A percentile compares a stretch with the other conserved stretches of the same genome.
Conservation (phyloP, 108 stramenopile species). For the Discostella stelligeroides region DNA sequence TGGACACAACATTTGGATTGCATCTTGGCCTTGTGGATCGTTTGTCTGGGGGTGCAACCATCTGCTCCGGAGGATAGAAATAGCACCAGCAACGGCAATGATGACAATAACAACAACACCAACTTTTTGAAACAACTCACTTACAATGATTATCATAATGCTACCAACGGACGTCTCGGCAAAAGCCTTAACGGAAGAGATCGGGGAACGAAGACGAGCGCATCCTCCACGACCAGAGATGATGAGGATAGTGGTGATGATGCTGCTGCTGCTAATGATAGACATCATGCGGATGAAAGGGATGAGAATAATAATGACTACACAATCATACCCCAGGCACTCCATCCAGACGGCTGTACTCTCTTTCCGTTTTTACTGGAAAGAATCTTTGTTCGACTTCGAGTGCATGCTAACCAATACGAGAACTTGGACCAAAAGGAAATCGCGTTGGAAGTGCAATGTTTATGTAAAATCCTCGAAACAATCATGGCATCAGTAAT, state of each 20-base stretch:
- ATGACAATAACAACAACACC: neutral
- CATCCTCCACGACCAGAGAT: neutral
- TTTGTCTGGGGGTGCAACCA: neutral
- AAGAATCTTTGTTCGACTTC: constrained; percentile 8
- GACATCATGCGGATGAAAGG: neutral
- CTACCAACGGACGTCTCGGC: neutral
- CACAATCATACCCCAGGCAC: constrained; percentile 3
- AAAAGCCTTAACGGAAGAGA: neutral
- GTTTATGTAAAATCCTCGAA: neutral
- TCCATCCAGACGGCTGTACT: neutral
- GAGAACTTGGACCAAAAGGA: neutral
- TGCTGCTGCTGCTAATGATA: too few relatives aligned
- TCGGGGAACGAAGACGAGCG: neutral
- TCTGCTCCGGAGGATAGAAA: neutral
- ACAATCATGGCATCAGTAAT: constrained; percentile 8
- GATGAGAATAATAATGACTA: neutral
- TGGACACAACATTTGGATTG: constrained; percentile 7
- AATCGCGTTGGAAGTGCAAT: neutral
- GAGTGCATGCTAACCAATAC: neutral
- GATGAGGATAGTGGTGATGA: too few relatives aligned
- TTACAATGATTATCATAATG: neutral
- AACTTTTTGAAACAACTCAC: too few relatives aligned
- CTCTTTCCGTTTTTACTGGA: constrained; percentile 23
- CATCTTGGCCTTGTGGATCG: neutral
- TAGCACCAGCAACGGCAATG: too few relatives aligned